These are phyloP conservation scores for Podaxis mareebaensis DNA, from an alignment of 768 basidiomycete species.

Conservation along the genomic window DNA sequence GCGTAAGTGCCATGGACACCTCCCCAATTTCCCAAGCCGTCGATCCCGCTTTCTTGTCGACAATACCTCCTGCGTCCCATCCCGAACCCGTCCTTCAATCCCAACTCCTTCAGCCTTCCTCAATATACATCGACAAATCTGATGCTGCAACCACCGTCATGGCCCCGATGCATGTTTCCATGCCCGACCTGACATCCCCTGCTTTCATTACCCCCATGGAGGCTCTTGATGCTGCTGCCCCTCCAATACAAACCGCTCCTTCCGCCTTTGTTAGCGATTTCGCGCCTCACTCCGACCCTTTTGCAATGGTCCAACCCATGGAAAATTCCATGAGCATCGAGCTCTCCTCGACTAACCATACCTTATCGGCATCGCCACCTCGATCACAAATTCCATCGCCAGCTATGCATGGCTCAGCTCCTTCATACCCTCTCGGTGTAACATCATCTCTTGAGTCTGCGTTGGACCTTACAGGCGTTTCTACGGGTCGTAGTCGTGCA, in stretches of 20 bases:
- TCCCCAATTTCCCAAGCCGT: slow-evolving; percentile 29
- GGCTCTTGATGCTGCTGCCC: slow-evolving; percentile 24
- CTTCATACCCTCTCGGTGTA: slow-evolving; percentile 38
- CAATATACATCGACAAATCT: slow-evolving; percentile 35
- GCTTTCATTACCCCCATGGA: slow-evolving; percentile 36
- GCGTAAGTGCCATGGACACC: slow-evolving; percentile 36
- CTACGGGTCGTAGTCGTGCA: slow-evolving; percentile 37
- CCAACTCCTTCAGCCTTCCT: slow-evolving; percentile 32
- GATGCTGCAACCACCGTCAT: slow-evolving; percentile 26
- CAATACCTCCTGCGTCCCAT: slow-evolving; percentile 21
- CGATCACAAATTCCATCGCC: slow-evolving; percentile 39
- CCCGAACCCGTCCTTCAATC: slow-evolving; percentile 24
- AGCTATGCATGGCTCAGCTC: slow-evolving; percentile 36
- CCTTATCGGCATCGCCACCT: slow-evolving; percentile 34
- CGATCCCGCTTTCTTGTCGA: slow-evolving; percentile 25
- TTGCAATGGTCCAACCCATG: slow-evolving; percentile 30
- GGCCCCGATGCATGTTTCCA: slow-evolving; percentile 38
- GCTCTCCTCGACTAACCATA: slow-evolving; percentile 36
- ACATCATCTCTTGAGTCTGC: slow-evolving; percentile 48
- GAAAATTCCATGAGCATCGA: slow-evolving; percentile 39
- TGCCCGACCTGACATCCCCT: slow-evolving; percentile 36
- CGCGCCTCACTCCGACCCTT: slow-evolving; percentile 30
- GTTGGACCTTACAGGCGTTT: slow-evolving; percentile 37
- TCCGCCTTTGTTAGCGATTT: slow-evolving; percentile 45
- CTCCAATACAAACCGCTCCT: slow-evolving; percentile 30